These are phyloP conservation scores for Ceratobasidium sp. DNA, from an alignment of 1,284 basidiomycete genomes.

Conservation along the genomic window DNA sequence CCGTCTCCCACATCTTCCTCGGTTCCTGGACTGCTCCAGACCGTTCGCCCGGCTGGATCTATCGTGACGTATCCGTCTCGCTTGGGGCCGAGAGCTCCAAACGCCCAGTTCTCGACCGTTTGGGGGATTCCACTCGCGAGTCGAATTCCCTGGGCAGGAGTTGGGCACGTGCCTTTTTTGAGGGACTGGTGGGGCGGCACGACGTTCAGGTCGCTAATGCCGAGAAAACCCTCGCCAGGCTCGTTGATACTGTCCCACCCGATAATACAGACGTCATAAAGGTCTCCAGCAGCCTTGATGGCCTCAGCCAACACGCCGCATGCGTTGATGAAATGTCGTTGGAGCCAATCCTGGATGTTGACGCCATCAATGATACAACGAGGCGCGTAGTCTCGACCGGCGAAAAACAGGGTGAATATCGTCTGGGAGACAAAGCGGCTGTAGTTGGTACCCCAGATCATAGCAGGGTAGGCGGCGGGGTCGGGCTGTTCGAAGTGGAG, in stretches of 20 bases:
- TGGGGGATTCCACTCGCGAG: too few relatives aligned
- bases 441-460: slow-evolving; percentile 99
- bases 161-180: too few relatives aligned
- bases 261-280: slow-evolving; percentile 90
- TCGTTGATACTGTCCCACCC: too few relatives aligned
- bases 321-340: slow-evolving; percentile 86
- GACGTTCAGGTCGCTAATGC: too few relatives aligned
- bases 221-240: too few relatives aligned
- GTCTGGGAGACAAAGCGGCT: slow-evolving; percentile 89
- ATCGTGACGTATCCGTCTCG: slow-evolving; percentile 79
- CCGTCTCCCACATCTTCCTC: slow-evolving; percentile 56
- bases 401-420: slow-evolving; percentile 95
- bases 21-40: slow-evolving; percentile 75
- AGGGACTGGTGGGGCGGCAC: too few relatives aligned
- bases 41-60: slow-evolving; percentile 82
- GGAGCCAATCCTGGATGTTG: slow-evolving; percentile 96
- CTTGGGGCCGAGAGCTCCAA: slow-evolving; percentile 53
- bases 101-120: too few relatives aligned
- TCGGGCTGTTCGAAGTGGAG: slow-evolving; percentile 92
- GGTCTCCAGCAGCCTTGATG: slow-evolving; percentile 77
- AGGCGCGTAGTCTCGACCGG: slow-evolving; percentile 89
- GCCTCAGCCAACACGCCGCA: slow-evolving; percentile 80
- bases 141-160: too few relatives aligned
- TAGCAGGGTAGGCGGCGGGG: slow-evolving; percentile 83
- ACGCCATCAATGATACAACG: slow-evolving; percentile 90